Evolutionary conservation across 169 alveolate genomes (phyloP).

Genomic region (Plasmodium vivax): DNA sequence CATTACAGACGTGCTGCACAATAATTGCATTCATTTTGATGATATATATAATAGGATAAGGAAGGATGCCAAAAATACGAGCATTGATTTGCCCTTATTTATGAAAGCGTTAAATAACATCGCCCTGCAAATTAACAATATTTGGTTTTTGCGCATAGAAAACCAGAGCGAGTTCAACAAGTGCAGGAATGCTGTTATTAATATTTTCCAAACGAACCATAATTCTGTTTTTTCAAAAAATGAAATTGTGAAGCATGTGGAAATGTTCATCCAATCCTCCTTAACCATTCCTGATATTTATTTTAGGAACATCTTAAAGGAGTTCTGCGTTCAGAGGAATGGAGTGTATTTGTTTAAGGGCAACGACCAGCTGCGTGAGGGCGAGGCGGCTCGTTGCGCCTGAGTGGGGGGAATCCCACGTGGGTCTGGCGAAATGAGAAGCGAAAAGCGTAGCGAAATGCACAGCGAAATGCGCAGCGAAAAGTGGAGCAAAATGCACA

Average conservation of each 20-base stretch:
- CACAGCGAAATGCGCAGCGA: not conserved
- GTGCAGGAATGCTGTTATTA: slow-evolving; percentile 70
- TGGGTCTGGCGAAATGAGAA: not conserved
- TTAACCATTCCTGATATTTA: slow-evolving; percentile 75
- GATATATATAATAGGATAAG: slow-evolving; percentile 51
- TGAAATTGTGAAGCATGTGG: slow-evolving; percentile 40
- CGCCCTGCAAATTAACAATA: slow-evolving; percentile 64
- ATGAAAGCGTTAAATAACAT: slow-evolving; percentile 45
- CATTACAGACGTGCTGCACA: slow-evolving; percentile 49
- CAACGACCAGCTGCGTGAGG: slow-evolving; percentile 17
- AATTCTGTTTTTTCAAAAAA: slow-evolving; percentile 47
- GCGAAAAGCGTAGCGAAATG: not conserved
- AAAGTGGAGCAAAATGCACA: not conserved
- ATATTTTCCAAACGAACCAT: slow-evolving; percentile 50
- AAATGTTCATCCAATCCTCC: slow-evolving; percentile 42
- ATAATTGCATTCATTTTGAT: slow-evolving; percentile 53
- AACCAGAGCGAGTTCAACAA: slow-evolving; percentile 53
- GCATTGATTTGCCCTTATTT: slow-evolving; percentile 35
- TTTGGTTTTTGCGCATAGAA: slow-evolving; percentile 54
- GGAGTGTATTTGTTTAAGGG: slow-evolving; percentile 72
- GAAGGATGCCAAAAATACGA: slow-evolving; percentile 37
- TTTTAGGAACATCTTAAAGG: slow-evolving; percentile 76
- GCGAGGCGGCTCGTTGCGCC: not conserved
- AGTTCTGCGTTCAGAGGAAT: slow-evolving; percentile 64
- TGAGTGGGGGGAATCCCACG: not conserved